These are phyloP conservation scores for Aspergillus ibericus DNA, from an alignment of 2,329 filamentous ascomycete genomes.

Conservation along the genomic window DNA sequence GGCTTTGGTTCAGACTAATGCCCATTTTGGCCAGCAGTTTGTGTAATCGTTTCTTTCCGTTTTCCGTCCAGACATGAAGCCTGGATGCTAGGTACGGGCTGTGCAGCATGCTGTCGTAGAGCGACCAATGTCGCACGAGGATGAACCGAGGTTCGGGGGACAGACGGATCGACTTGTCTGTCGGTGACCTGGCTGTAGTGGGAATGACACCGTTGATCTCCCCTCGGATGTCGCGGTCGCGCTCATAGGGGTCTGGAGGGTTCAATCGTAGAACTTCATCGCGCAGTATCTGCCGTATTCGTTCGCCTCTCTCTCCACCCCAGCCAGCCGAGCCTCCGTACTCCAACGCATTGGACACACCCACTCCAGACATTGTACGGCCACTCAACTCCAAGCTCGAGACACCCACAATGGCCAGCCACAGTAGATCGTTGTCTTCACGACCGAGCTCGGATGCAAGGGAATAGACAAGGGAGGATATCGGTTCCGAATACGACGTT, in stretches of 20 bases:
- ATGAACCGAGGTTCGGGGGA: slow-evolving; percentile 93
- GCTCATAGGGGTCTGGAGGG: slow-evolving; percentile 64
- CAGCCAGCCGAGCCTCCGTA: slow-evolving; percentile 64
- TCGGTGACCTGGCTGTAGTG: slow-evolving; percentile 82
- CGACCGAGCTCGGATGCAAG: slow-evolving; percentile 91
- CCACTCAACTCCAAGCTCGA: slow-evolving; percentile 93
- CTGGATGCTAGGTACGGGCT: slow-evolving; percentile 91
- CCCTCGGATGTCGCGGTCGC: slow-evolving; percentile 60
- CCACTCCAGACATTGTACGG: slow-evolving; percentile 76
- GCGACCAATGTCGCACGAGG: slow-evolving; percentile 90
- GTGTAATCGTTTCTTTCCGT: slow-evolving; percentile 81
- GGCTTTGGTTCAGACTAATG: slow-evolving; percentile 87
- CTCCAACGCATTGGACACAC: slow-evolving; percentile 58
- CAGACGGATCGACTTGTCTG: slow-evolving; percentile 86
- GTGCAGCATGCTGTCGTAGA: slow-evolving; percentile 98
- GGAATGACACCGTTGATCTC: slow-evolving; percentile 81
- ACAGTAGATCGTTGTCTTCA: slow-evolving; percentile 94
- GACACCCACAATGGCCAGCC: slow-evolving; percentile 91
- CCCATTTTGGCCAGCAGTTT: slow-evolving; percentile 98
- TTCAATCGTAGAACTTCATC: slow-evolving; percentile 95
- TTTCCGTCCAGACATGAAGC: slow-evolving; percentile 91
- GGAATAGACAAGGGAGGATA: slow-evolving; percentile 92
- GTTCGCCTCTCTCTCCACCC: slow-evolving; percentile 78
- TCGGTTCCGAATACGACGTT: slow-evolving; percentile 89
- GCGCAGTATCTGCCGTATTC: slow-evolving; percentile 79